These are phyloP conservation scores for Cladophialophora chaetospira DNA, from an alignment of 2,329 filamentous ascomycete genomes.

Conservation along the genomic window DNA sequence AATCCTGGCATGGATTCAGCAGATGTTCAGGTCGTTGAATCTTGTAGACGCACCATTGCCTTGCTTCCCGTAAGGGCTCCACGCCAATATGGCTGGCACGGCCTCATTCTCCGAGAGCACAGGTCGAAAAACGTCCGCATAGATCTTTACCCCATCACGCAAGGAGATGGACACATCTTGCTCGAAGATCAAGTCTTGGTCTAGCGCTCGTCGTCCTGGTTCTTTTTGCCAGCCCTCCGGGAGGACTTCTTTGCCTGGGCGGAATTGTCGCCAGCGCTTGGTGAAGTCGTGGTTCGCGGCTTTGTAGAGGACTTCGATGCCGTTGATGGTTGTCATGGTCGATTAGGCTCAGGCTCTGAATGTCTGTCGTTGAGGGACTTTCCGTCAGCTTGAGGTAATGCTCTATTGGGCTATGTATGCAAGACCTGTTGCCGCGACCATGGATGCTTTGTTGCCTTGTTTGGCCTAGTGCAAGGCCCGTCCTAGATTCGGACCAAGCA, in stretches of 20 bases:
- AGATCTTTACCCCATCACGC: constrained; percentile 34
- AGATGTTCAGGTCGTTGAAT: background rate
- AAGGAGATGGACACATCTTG: constrained; percentile 32
- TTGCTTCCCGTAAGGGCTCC: constrained; percentile 38
- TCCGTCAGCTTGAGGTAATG: too few species aligned
- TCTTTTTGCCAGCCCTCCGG: constrained; percentile 30
- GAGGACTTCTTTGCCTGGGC: constrained; percentile 24
- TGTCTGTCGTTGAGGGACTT: too few species aligned
- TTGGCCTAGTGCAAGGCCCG: too few species aligned
- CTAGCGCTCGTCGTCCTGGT: constrained; percentile 19
- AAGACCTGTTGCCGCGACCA: too few species aligned
- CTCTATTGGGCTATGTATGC: too few species aligned
- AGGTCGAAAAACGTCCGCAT: constrained; percentile 36
- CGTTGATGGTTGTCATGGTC: constrained; percentile 12
- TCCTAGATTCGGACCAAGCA: too few species aligned
- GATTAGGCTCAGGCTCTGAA: too few species aligned
- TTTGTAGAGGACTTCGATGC: constrained; percentile 13
- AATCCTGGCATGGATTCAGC: constrained; percentile 2
- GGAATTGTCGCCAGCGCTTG: constrained; percentile 28
- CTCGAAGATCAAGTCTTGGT: constrained; percentile 31
- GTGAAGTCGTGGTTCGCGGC: constrained; percentile 22
- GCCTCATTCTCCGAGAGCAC: constrained; percentile 4
- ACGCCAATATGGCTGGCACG: constrained; percentile 36
- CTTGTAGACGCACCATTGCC: constrained; percentile 16
- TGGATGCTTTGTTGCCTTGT: too few species aligned